These are phyloP conservation scores for Brassica nigra DNA, from an alignment of 345 rosid species.

Conservation along the genomic window DNA sequence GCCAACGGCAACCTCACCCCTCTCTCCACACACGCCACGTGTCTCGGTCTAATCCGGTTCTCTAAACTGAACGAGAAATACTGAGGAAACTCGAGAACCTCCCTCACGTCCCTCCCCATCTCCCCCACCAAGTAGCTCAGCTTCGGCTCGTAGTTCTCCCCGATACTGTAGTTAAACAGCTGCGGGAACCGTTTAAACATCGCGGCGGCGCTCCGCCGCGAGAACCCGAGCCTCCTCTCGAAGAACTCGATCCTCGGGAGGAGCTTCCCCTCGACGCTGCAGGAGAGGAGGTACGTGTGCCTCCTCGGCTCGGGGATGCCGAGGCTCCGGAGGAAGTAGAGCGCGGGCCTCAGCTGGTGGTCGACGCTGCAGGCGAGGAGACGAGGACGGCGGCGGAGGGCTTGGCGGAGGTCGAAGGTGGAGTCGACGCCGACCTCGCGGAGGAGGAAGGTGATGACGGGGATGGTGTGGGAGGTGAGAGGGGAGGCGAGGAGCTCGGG, in stretches of 20 bases:
- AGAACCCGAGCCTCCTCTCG: constrained; percentile 62
- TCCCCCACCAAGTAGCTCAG: constrained; percentile 67
- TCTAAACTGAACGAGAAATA: constrained; percentile 86
- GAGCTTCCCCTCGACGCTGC: constrained; percentile 76
- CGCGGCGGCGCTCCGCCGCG: constrained; percentile 49
- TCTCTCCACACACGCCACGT: constrained; percentile 66
- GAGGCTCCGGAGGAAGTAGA: constrained; percentile 77
- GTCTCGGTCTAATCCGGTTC: constrained; percentile 83
- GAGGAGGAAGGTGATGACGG: constrained; percentile 87
- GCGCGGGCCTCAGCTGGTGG: constrained; percentile 64
- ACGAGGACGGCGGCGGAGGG: constrained; percentile 79
- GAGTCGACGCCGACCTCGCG: constrained; percentile 68
- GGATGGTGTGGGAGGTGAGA: constrained; percentile 48
- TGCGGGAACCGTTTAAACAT: constrained; percentile 85
- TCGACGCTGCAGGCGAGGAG: constrained; percentile 69
- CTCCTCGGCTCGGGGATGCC: constrained; percentile 66
- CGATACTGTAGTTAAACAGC: constrained; percentile 72
- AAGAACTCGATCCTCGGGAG: constrained; percentile 70
- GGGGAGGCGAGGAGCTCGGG: constrained; percentile 60
- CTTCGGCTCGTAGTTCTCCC: constrained; percentile 71
- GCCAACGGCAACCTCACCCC: constrained; percentile 70
- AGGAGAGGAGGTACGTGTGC: constrained; percentile 75
- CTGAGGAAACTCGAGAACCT: constrained; percentile 75
- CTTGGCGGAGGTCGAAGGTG: constrained; percentile 51
- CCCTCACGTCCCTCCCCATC: constrained; percentile 88